A percentile compares a stretch with the other conserved stretches of the same genome.
Conservation (phyloP, 495 filamentous ascomycete genomes). For the Ascobolus immersus region DNA sequence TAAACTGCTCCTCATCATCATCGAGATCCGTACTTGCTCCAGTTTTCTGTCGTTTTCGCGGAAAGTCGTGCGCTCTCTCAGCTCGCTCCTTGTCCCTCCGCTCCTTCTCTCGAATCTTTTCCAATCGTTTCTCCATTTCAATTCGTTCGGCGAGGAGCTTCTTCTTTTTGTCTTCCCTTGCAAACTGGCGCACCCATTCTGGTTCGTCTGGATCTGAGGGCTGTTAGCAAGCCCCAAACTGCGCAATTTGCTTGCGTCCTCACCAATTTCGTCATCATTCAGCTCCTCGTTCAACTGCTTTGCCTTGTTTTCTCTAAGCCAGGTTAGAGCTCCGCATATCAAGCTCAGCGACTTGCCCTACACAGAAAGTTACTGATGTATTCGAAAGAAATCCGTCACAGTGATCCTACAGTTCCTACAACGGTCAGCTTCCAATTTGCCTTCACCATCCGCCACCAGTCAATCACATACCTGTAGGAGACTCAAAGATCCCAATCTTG, state of each 20-base stretch:
- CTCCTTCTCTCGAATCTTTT: conserved; percentile 43
- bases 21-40: too few relatives aligned
- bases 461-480: conserved; percentile 44
- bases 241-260: conserved; percentile 6
- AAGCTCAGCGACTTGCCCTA: conserved; percentile 93
- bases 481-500: conserved; percentile 74
- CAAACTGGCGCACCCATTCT: conserved; percentile 66
- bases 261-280: conserved; percentile 14
- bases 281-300: conserved; percentile 31
- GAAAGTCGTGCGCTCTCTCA: conserved; percentile 15
- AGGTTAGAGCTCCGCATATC: conserved; percentile 79
- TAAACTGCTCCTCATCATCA: conserved; percentile 45
- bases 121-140: conserved; percentile 45
- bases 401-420: conserved; percentile 17
- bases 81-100: conserved; percentile 27
- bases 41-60: conserved; percentile 9
- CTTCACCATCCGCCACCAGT: not conserved
- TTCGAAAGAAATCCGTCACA: not conserved
- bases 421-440: conserved; percentile 1
- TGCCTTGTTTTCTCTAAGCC: conserved; percentile 68
- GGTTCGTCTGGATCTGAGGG: conserved; percentile 44
- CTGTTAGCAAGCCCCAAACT: not conserved
- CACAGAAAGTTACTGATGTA: too few relatives aligned
- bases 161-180: conserved; percentile 36
- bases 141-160: conserved; percentile 37